phyloP scores from a whole-genome alignment of 2,329 filamentous ascomycete species.

The Dactylonectria macrodidyma region DNA sequence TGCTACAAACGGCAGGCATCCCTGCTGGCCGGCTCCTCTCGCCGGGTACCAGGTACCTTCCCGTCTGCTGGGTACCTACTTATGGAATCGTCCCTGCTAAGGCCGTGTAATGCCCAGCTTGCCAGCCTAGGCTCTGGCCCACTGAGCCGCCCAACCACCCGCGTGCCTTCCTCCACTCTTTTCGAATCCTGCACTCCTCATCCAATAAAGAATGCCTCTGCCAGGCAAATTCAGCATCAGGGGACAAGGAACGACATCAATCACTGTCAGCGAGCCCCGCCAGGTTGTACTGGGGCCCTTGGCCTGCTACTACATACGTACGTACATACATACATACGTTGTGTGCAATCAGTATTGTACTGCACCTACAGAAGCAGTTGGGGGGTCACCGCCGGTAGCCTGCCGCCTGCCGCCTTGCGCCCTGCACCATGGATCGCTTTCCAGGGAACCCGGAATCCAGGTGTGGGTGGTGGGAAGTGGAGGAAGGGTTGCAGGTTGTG shows the following conservation, averaged over 20 bases:
- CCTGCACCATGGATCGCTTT: slow-evolving; percentile 40
- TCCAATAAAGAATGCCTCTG: slow-evolving; percentile 9
- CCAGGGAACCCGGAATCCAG: slow-evolving; percentile 23
- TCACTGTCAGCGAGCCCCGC: slow-evolving; percentile 17
- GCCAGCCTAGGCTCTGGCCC: slow-evolving; percentile 23
- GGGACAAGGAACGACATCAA: slow-evolving; percentile 4
- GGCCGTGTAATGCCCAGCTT: slow-evolving; percentile 8
- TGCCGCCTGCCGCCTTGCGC: slow-evolving; percentile 24
- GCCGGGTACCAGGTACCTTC: slow-evolving; percentile 6
- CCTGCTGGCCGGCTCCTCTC: slow-evolving; percentile 8
- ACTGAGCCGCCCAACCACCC: slow-evolving; percentile 32
- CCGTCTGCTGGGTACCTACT: background rate
- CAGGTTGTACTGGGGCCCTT: slow-evolving; percentile 21
- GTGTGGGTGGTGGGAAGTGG: slow-evolving; percentile 14
- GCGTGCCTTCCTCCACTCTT: background rate
- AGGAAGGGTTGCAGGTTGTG: slow-evolving; percentile 19
- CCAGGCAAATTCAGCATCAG: slow-evolving; percentile 14
- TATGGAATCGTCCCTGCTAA: slow-evolving; percentile 5
- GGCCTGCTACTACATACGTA: background rate
- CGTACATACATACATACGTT: too few relatives aligned
- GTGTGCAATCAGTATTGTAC: too few relatives aligned
- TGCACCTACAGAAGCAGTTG: background rate
- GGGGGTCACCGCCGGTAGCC: slow-evolving; percentile 27
- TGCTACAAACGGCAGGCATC: background rate
- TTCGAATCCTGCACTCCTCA: background rate